These are phyloP conservation scores for Fusarium zealandicum DNA, from an alignment of 2,329 filamentous ascomycete species.

Conservation along the genomic window DNA sequence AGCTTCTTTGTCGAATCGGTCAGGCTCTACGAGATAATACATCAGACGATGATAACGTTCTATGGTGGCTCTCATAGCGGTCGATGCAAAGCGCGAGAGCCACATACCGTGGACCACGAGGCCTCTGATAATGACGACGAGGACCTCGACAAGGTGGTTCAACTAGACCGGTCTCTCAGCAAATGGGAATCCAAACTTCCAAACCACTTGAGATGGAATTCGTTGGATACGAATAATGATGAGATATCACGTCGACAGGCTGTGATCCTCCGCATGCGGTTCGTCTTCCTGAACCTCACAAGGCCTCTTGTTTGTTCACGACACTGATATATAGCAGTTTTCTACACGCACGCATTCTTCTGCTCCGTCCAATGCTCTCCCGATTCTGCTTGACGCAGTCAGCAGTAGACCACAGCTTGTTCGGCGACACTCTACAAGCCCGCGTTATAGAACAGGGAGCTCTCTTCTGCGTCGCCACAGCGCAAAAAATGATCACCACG, in stretches of 20 bases:
- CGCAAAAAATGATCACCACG: constrained; percentile 44
- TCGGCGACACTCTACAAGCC: constrained; percentile 35
- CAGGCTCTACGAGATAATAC: constrained; percentile 49
- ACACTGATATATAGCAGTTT: constrained; percentile 29
- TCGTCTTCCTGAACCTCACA: not conserved
- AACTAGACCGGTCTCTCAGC: constrained; percentile 43
- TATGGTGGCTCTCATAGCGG: constrained; percentile 34
- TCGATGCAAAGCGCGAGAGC: constrained; percentile 8
- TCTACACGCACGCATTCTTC: constrained; percentile 46
- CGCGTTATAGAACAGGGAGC: constrained; percentile 46
- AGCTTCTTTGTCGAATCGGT: constrained; percentile 48
- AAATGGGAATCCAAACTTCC: constrained; percentile 46
- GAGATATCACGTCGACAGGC: constrained; percentile 43
- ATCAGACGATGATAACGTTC: constrained; percentile 42
- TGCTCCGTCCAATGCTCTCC: constrained; percentile 45
- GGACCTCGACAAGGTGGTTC: constrained; percentile 44
- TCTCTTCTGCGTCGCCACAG: constrained; percentile 45
- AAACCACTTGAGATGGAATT: constrained; percentile 33
- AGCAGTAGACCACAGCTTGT: constrained; percentile 5
- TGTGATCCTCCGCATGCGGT: constrained; percentile 47
- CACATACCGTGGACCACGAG: constrained; percentile 5
- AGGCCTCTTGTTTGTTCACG: too few species aligned
- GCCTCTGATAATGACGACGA: constrained; percentile 27
- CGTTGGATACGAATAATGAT: constrained; percentile 19
- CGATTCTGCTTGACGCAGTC: constrained; percentile 44